Base-by-base conservation (phyloP, 2,329 filamentous ascomycete species). In the Trichoderma sp. region DNA sequence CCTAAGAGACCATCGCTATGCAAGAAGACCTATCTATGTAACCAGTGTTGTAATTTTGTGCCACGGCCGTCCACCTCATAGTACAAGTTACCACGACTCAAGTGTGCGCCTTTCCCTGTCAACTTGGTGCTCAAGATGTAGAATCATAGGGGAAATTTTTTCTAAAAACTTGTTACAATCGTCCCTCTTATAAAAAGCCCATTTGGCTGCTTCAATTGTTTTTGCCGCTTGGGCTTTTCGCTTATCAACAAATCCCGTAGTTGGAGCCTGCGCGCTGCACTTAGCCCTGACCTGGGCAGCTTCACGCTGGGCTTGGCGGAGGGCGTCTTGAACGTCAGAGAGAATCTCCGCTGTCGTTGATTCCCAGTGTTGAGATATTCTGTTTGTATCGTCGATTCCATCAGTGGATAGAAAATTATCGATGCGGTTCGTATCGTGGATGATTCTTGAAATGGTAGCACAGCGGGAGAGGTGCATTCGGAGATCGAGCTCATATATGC, bases 161-260 rank as follows among this genome's bases (percentile, higher is more conserved):
- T 26, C 28, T 8, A 62, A 26, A 7, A 34, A 61, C 5, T 43
- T 62, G 28, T 53, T 55, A n/a, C 39, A 53, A 2, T 36, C 28
- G 12, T 59, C 39, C 13, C 39, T 69, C n/a, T 61, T 69, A 12
- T 69, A 69, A 32, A 69, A n/a, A 26, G 36, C 66, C 66, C 66
- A 69, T 53, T 69, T 61, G 6, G 53, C 12, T 4, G n/a, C 34
- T 39, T 15, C 17, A 4, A 61, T 28, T 6, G 28, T 39, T 6
- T 32, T 69, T 3, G 66, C 15, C 17, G 55, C 32, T 13, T 53
- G 66, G 36, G 12, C 28, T 20, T 58, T 61, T n/a, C 39, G 57
- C n/a, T 17, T 67, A 11, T 67, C 50, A 0, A 43, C 32, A 2
- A 67, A 67, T 20, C 20, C 28, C 4, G n/a, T n/a, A n/a, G n/a